Percentiles rank a stretch among this genome's conserved stretches.
phyloP scores from a whole-genome alignment of 768 basidiomycete genomes.

The Dioszegia hungarica region DNA sequence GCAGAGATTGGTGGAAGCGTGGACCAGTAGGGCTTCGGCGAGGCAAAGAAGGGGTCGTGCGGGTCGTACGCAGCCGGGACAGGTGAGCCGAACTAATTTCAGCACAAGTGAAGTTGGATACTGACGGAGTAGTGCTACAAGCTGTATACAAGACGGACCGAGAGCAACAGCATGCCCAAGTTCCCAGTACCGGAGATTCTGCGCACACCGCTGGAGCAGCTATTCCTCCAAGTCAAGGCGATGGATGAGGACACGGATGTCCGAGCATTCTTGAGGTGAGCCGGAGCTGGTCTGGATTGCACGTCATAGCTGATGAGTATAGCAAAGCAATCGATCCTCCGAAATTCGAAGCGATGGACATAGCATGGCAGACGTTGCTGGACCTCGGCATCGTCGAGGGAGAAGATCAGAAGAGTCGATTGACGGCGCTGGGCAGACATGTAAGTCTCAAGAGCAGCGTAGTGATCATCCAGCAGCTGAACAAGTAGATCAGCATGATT shows the following conservation, averaged over 20 bases:
- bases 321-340: conserved; percentile 79
- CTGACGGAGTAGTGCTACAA: conserved; percentile 64
- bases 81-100: conserved; percentile 17
- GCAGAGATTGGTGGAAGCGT: conserved; percentile 70
- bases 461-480: too few relatives aligned
- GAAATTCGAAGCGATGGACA: conserved; percentile 65
- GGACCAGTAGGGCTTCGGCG: conserved; percentile 64
- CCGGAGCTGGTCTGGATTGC: not conserved
- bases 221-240: conserved; percentile 75
- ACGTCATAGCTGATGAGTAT: not conserved
- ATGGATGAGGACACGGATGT: conserved; percentile 73
- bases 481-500: conserved; percentile 61
- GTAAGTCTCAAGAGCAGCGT: conserved; percentile 51
- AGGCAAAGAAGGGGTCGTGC: conserved; percentile 83
- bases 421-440: conserved; percentile 79
- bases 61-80: conserved; percentile 63
- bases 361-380: conserved; percentile 66
- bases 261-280: conserved; percentile 53
- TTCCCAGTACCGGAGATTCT: conserved; percentile 85
- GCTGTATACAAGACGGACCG: conserved; percentile 71
- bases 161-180: conserved; percentile 59
- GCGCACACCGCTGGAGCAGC: conserved; percentile 75
- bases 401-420: conserved; percentile 49
- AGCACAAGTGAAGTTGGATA: too few relatives aligned
- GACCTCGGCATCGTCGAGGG: conserved; percentile 75